Base-by-base conservation (phyloP, 352 stramenopile genomes). In the Pythium guiyangense region DNA sequence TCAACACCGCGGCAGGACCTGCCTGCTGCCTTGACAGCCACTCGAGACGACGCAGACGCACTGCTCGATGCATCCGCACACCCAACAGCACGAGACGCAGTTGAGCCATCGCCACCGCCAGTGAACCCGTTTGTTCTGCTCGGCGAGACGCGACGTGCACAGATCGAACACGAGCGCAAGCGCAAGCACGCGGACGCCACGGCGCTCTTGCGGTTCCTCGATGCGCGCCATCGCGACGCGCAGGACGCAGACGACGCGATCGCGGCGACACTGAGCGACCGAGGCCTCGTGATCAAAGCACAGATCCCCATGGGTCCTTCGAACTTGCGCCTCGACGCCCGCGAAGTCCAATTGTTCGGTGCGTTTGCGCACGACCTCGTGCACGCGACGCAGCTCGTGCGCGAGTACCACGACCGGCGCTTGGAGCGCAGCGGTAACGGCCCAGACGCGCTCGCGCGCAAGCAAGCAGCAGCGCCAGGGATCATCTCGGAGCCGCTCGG, bases 261-360 rank as follows among this genome's bases (percentile, higher is more conserved):
- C 17, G 80, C 71, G 2, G 48, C 70, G 10, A 54, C 81, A n/a
- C 53, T 93, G 22, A 74, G 70, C 34, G 52, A 63, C 0, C 59
- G 74, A 22, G 83, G 83, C 18, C 70, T 93, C n/a, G 74, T 89
- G 20, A 52, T 90, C 25, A 88, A 86, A 44, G 74, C 77, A 12
- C 83, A 93, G 56, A 84, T 91, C 51, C 83, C 83, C 1, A 72
- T 93, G 40, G 83, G 80, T 1, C 77, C 80, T 2, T 85, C 83
- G 4, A 73, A 74, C 43, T 62, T 91, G 37, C 59, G 60, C 11
- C 58, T 93, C 6, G 69, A 84, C 22, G 42, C 67, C 0, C 22
- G 66, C 1, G 79, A 91, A 46, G 46, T 90, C 0, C 40, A 52
- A 4, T 37, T 43, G 14, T 88, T 86, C 57, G 80, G 77, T 0